Evolutionary conservation across 2,329 filamentous ascomycete species (phyloP), one percentile per base, ranked within the genome.

Genomic region (Neopestalotiopsis sp.): DNA sequence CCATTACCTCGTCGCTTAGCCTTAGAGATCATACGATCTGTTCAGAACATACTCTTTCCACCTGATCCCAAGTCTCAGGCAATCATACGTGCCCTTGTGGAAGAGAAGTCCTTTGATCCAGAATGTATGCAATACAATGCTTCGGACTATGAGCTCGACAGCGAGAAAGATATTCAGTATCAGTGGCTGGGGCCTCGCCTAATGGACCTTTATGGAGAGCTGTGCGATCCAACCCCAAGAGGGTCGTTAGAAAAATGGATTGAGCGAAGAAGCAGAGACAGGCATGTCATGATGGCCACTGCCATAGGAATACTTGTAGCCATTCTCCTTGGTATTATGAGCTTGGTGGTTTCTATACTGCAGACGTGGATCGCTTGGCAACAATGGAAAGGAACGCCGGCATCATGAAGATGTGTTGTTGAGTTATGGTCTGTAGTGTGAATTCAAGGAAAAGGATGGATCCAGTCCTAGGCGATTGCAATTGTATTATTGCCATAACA

Each of bases 311-410:
- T 65, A 1, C 9, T 20, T 0, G 17, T 65, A 24, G 62, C 62
- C 24, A 40, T 65, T 4, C 14, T 65, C 13, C 38, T 65, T 17
- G 62, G 62, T 13, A 6, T 65, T 1, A 5, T 42, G 24, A 20
- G 34, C 5, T n/a, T 56, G 62, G 42, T 65, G 7, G 30, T 65
- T 20, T 45, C 32, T 30, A 4, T 34, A 34, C 20, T 49, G 14
- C 42, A 65, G 62, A 52, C 62, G 10, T 65, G 62, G 62, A 56
- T 65, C 13, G n/a, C 20, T 3, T 65, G 42, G 32, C 62, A 65
- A 17, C 32, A 34, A 20, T 65, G 62, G 62, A 38, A 63, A 45
- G 5, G 3, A 17, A 24, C 60, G n/a, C 5, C 34, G n/a, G 24
- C 57, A 13, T 14, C 24, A 52, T 52, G 9, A 52, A 28, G 4